Conservation (phyloP, 1,284 basidiomycete genomes). For the Naganishia cerealis region DNA sequence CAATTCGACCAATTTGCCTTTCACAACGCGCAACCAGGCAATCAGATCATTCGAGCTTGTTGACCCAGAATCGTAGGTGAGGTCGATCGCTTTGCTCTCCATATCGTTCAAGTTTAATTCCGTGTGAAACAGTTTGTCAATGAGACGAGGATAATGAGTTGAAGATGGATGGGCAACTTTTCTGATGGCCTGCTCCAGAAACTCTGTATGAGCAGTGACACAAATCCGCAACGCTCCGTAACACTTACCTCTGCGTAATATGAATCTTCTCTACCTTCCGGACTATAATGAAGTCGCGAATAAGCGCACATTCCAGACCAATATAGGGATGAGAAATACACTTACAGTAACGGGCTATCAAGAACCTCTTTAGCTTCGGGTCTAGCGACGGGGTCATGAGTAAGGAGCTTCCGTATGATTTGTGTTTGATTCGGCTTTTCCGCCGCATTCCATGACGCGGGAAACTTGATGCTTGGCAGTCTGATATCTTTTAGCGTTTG, state of each 20-base stretch:
- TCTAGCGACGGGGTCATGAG: constrained; percentile 77
- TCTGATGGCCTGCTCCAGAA: constrained; percentile 33
- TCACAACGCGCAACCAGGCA: constrained; percentile 62
- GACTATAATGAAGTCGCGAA: constrained; percentile 57
- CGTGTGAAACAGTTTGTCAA: constrained; percentile 45
- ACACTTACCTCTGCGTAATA: constrained; percentile 35
- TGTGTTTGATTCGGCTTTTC: constrained; percentile 59
- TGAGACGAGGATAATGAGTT: constrained; percentile 46
- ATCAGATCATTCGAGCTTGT: constrained; percentile 71
- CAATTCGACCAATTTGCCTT: constrained; percentile 70
- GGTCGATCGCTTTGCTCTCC: constrained; percentile 48
- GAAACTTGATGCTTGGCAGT: constrained; percentile 71
- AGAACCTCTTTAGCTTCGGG: constrained; percentile 83
- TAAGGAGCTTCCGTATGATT: constrained; percentile 72
- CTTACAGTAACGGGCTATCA: constrained; percentile 67
- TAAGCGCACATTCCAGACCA: background rate
- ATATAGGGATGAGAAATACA: background rate
- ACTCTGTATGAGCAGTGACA: background rate
- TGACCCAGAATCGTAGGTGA: constrained; percentile 74
- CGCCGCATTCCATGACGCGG: constrained; percentile 66
- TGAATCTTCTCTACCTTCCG: constrained; percentile 37
- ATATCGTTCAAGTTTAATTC: constrained; percentile 24
- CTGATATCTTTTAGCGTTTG: constrained; percentile 76
- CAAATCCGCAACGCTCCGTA: constrained; percentile 30
- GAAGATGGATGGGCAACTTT: constrained; percentile 51